Conservation (phyloP, 176 grass and related monocot species). For the Eragrostis nindensis region DNA sequence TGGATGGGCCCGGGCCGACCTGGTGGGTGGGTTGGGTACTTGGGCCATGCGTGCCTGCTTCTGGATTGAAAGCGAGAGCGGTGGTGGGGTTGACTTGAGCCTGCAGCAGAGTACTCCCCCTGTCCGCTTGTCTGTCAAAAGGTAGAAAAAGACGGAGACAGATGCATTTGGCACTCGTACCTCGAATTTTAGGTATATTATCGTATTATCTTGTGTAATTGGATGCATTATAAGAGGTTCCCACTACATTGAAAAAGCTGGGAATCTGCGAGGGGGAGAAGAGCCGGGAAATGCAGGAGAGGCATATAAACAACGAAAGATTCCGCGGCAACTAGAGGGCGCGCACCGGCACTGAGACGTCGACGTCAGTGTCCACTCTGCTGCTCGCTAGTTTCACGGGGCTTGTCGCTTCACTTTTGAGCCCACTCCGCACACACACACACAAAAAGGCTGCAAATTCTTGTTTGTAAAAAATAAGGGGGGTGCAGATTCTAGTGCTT, state of each 20-base stretch:
- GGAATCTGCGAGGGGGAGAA: background rate
- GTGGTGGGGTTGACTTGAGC: background rate
- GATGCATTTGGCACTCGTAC: background rate
- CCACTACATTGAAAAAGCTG: conserved; percentile 15
- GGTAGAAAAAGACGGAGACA: background rate
- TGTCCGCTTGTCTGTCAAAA: background rate
- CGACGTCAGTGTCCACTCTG: conserved; percentile 30
- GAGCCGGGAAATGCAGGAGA: background rate
- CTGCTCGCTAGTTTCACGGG: conserved; percentile 9
- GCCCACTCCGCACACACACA: background rate
- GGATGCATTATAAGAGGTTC: background rate
- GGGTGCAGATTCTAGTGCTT: background rate
- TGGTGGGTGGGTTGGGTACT: conserved; percentile 48
- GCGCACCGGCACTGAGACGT: conserved; percentile 30
- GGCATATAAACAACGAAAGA: conserved; percentile 14
- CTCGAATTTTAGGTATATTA: background rate
- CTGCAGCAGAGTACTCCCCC: background rate
- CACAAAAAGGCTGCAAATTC: background rate
- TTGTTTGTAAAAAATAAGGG: background rate
- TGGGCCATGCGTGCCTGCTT: conserved; percentile 37
- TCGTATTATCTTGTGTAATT: background rate
- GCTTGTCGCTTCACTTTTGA: conserved; percentile 25
- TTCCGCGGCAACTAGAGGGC: conserved; percentile 38
- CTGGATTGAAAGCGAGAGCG: background rate
- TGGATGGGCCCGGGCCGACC: conserved; percentile 27